These are phyloP conservation scores for Linnemannia exigua DNA, from an alignment of 192 early-diverging fungal species.

Conservation along the genomic window DNA sequence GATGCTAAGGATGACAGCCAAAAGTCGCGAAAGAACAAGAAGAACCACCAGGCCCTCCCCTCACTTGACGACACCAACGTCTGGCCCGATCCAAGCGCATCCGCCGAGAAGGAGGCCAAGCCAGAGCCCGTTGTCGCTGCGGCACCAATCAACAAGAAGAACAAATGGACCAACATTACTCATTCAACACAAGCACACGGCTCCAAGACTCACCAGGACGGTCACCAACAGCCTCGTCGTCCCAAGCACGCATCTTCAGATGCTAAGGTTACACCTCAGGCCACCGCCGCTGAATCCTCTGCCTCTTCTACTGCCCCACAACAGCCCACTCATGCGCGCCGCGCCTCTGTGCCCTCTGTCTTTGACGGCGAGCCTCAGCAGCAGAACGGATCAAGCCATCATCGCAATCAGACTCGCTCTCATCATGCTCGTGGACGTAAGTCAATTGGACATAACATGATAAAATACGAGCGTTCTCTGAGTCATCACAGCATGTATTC, in stretches of 20 bases:
- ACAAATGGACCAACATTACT: slow-evolving; percentile 69
- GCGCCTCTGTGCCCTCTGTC: slow-evolving; percentile 47
- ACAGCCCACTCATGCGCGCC: slow-evolving; percentile 32
- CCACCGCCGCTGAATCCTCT: not conserved
- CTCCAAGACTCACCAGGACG: slow-evolving; percentile 39
- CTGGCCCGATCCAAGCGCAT: slow-evolving; percentile 56
- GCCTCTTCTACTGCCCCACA: not conserved
- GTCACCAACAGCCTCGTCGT: slow-evolving; percentile 30
- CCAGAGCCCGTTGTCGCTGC: slow-evolving; percentile 32
- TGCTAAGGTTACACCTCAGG: slow-evolving; percentile 17
- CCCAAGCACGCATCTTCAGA: slow-evolving; percentile 45
- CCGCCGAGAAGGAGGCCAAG: slow-evolving; percentile 50
- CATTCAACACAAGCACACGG: slow-evolving; percentile 63
- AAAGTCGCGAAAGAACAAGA: slow-evolving; percentile 44
- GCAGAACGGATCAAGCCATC: slow-evolving; percentile 26
- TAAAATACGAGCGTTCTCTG: not conserved
- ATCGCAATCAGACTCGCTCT: slow-evolving; percentile 35
- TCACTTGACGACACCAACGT: slow-evolving; percentile 53
- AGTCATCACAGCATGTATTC: not conserved
- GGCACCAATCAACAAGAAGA: slow-evolving; percentile 55
- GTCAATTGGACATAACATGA: not conserved
- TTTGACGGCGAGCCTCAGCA: slow-evolving; percentile 42
- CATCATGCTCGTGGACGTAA: slow-evolving; percentile 45
- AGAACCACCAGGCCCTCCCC: slow-evolving; percentile 26
- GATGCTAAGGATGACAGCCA: slow-evolving; percentile 51